A percentile compares a stretch with the other conserved stretches of the same genome.
Conservation (phyloP, 768 basidiomycete species). For the Leccinum truebloodii region DNA sequence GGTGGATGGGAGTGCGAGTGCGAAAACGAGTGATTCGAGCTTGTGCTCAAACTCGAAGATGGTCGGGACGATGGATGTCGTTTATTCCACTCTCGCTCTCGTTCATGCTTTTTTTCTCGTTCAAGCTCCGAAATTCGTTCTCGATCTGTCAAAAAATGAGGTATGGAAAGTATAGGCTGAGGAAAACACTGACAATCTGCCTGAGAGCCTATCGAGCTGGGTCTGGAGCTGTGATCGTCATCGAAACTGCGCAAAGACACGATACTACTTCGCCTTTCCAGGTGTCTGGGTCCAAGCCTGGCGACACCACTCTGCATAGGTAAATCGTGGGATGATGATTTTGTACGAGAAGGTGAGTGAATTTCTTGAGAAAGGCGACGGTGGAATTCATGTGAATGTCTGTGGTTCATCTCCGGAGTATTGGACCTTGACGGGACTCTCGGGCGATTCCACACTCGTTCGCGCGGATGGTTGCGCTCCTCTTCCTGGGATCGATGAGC, state of each 20-base stretch:
- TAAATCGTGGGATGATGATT: slow-evolving; percentile 21
- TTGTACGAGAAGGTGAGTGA: slow-evolving; percentile 26
- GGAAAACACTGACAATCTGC: slow-evolving; percentile 47
- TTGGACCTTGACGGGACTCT: slow-evolving; percentile 28
- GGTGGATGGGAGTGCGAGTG: slow-evolving; percentile 38
- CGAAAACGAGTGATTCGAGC: slow-evolving; percentile 36
- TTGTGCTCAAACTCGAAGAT: slow-evolving; percentile 43
- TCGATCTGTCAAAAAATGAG: slow-evolving; percentile 37
- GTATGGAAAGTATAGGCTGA: not conserved
- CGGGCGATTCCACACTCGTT: slow-evolving; percentile 49
- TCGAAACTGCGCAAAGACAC: slow-evolving; percentile 46
- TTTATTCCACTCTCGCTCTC: slow-evolving; percentile 60
- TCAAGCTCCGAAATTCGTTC: slow-evolving; percentile 45
- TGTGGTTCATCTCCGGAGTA: slow-evolving; percentile 28
- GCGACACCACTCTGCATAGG: slow-evolving; percentile 8
- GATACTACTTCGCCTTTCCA: slow-evolving; percentile 37
- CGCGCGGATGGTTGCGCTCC: slow-evolving; percentile 41
- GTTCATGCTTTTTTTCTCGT: slow-evolving; percentile 45
- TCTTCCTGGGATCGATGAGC: slow-evolving; percentile 32
- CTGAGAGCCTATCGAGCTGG: slow-evolving; percentile 49
- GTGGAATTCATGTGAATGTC: slow-evolving; percentile 27
- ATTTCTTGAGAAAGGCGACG: slow-evolving; percentile 32
- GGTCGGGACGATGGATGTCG: slow-evolving; percentile 42
- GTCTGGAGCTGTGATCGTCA: slow-evolving; percentile 41
- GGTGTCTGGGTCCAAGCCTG: slow-evolving; percentile 7